Evolutionary conservation across 306 rosid species (phyloP).

Genomic region (Biancaea sappan): DNA sequence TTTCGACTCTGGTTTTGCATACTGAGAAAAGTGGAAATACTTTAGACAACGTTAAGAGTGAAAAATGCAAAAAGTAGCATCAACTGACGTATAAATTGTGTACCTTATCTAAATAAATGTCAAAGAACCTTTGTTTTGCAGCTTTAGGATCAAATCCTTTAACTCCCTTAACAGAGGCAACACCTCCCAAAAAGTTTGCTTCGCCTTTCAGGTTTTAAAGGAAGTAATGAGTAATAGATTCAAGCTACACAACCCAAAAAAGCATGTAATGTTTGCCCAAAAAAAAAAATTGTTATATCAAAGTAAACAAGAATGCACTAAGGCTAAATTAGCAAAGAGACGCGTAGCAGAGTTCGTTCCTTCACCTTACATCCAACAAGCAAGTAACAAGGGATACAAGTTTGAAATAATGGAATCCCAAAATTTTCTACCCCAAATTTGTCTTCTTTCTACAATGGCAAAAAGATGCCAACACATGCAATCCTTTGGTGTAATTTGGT

Average conservation of each 20-base stretch:
- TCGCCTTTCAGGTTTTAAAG: slow-evolving; percentile 67
- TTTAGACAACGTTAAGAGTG: slow-evolving; percentile 15
- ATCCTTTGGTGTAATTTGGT: background rate
- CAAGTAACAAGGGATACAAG: background rate
- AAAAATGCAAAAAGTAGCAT: slow-evolving; percentile 23
- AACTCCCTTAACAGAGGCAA: slow-evolving; percentile 84
- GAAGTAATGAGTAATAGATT: slow-evolving; percentile 22
- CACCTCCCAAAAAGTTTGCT: slow-evolving; percentile 95
- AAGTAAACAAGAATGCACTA: slow-evolving; percentile 9
- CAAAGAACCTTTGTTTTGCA: slow-evolving; percentile 88
- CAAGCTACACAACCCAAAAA: slow-evolving; percentile 24
- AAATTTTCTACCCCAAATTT: background rate
- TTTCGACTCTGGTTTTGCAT: slow-evolving; percentile 94
- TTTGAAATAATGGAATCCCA: background rate
- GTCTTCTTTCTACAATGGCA: slow-evolving; percentile 13
- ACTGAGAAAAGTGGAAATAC: slow-evolving; percentile 53
- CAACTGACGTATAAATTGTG: slow-evolving; percentile 16
- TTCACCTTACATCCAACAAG: slow-evolving; percentile 3
- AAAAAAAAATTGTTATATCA: slow-evolving; percentile 16
- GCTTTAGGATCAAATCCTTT: slow-evolving; percentile 71
- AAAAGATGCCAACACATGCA: slow-evolving; percentile 20
- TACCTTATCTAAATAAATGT: slow-evolving; percentile 89
- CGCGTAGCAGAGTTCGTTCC: slow-evolving; percentile 1
- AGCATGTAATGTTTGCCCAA: slow-evolving; percentile 29
- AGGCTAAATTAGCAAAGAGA: background rate